A percentile compares a stretch with the other conserved stretches of the same genome.
Evolutionary conservation across 768 basidiomycete genomes (phyloP).

Genomic region (Xerocomellus intermedius): DNA sequence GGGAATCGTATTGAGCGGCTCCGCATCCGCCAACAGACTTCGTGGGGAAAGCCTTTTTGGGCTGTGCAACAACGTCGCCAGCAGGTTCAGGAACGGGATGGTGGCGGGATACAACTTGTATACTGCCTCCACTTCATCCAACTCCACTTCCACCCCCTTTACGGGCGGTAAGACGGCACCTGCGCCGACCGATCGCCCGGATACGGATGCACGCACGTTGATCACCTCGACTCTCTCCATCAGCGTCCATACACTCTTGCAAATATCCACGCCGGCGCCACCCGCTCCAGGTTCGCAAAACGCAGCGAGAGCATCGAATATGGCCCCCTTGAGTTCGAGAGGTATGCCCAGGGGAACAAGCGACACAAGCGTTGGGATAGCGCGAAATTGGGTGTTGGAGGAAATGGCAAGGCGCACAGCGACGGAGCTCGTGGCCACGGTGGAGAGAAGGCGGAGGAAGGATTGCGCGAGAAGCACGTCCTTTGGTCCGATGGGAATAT

Average conservation of each 20-base stretch:
- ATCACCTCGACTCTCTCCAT: conserved; percentile 86
- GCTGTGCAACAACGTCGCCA: conserved; percentile 81
- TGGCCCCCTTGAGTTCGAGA: conserved; percentile 84
- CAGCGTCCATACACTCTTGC: conserved; percentile 76
- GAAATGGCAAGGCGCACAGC: conserved; percentile 77
- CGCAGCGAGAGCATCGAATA: conserved; percentile 77
- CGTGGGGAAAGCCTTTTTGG: conserved; percentile 67
- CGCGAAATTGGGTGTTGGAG: conserved; percentile 74
- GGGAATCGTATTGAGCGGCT: conserved; percentile 72
- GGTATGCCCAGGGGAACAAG: conserved; percentile 81
- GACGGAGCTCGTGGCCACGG: conserved; percentile 71
- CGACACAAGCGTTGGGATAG: conserved; percentile 74
- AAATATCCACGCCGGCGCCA: conserved; percentile 69
- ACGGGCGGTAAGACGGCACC: conserved; percentile 46
- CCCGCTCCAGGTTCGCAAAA: conserved; percentile 85
- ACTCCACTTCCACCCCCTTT: conserved; percentile 81
- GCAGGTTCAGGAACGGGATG: conserved; percentile 80
- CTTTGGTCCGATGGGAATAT: conserved; percentile 53
- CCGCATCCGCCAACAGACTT: conserved; percentile 56
- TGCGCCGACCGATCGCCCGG: conserved; percentile 25
- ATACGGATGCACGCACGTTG: conserved; percentile 57
- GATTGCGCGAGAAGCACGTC: conserved; percentile 78
- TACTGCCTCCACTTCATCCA: conserved; percentile 83
- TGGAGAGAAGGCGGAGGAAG: conserved; percentile 76
- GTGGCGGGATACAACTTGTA: conserved; percentile 84